Evolutionary conservation across 2,329 filamentous ascomycete species (phyloP), one percentile per base, ranked within the genome.

Genomic region (Fusarium xyrophilum): DNA sequence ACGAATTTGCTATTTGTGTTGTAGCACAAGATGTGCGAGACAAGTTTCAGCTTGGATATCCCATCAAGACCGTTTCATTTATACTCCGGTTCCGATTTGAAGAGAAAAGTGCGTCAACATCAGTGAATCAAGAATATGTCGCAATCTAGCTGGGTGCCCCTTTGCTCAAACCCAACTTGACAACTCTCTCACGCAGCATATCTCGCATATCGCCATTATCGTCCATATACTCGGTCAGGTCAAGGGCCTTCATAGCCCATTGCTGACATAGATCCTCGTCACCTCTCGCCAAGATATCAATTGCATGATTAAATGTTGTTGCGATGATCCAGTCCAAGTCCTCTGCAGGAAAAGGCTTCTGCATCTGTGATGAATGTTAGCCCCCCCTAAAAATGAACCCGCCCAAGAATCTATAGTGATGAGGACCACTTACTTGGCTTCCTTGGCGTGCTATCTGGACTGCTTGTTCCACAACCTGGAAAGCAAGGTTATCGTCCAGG

Each of bases 271-370:
- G 77, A 7, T 81, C 81, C 58, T 87, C 84, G 27, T 90, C 83
- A 3, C 83, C 82, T 2, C 79, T 80, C 15, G 84, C 82, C 70
- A 87, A 88, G n/a, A 86, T 82, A 71, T 93, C 91, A 8, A 93
- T 81, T 0, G 86, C 89, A 63, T 89, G 88, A 69, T 94, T 94
- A 76, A 91, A 93, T 0, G 86, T 81, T 9, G 84, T 87, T 2
- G 87, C 86, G 0, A 88, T 87, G n/a, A 96, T 84, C 90, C 91
- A 96, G 72, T 93, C 89, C 2, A 94, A 79, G 74, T 96, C 92
- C 6, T 86, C 83, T 1, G 80, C 72, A 0, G 92, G 91, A 73
- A 92, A 92, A 2, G 79, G 76, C 3, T 80, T 75, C 25, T 80
- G 69, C n/a, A 73, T 78, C 80, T 83, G 47, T 32, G 51, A 12